Evolutionary conservation across 2,329 filamentous ascomycete species (phyloP), one percentile per base, ranked within the genome.

Genomic region (Diaporthe ilicicola): DNA sequence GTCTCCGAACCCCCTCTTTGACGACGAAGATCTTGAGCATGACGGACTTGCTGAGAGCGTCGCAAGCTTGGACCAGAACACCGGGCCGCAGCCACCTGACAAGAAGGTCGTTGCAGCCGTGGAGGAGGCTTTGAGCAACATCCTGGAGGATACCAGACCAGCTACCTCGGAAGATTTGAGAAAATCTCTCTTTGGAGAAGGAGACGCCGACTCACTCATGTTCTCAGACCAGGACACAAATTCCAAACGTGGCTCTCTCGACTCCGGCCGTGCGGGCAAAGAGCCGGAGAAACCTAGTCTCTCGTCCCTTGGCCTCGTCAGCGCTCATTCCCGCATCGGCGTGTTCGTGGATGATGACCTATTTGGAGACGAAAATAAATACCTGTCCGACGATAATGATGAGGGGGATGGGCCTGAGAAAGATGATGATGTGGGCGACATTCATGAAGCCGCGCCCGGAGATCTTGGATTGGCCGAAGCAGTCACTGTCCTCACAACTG

Each of bases 301-400:
- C 74, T 92, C 95, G 13, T 98, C 96, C 0, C 84, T 99, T 3
- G 96, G 96, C 0, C 88, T 99, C 6, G 94, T 99, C 2, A 97
- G 94, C 72, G 92, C 92, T 7, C 93, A 94, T 17, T 94, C 93
- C 19, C 91, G 94, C 27, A 94, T 95, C 71, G 95, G 95, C 1
- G 96, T 99, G 2, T 99, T 99, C 79, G 90, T 93, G 8, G 93
- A 97, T 75, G 93, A 98, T 78, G 94, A 98, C 78, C 88, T 99
- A 6, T 98, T 98, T 78, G 92, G 91, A 1, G 95, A 98, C 74
- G 94, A 97, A 77, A 90, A 93, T 76, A 94, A 91, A 76, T 94
- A 94, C 75, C 85, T 95, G 7, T 92, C 95, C 66, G 95, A 98
- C 75, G 94, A 97, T 76, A 91, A 92, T 66, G 93, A 94, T 64